A percentile compares a stretch with the other conserved stretches of the same genome.
Conservation (phyloP, 1,284 basidiomycete species). For the Irpex lacteus region DNA sequence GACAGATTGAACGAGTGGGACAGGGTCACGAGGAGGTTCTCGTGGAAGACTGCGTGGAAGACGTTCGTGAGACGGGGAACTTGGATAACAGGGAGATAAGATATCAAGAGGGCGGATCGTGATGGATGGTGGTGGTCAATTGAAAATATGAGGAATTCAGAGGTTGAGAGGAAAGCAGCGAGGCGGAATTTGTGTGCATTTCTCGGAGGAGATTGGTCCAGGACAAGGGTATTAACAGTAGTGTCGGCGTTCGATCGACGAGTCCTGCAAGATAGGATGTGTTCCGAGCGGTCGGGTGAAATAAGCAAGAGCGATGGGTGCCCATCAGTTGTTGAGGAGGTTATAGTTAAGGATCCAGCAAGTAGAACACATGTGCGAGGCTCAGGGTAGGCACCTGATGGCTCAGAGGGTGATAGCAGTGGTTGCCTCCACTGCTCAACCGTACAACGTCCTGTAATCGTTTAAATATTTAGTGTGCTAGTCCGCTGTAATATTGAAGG, state of each 20-base stretch:
- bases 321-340: constrained; percentile 29
- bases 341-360: constrained; percentile 39
- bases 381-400: not conserved
- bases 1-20: constrained; percentile 64
- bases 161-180: constrained; percentile 61
- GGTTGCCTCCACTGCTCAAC: constrained; percentile 34
- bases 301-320: constrained; percentile 25
- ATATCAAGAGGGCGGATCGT: constrained; percentile 39
- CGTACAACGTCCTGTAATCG: constrained; percentile 46
- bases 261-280: constrained; percentile 29
- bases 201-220: constrained; percentile 65
- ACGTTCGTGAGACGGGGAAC: constrained; percentile 43
- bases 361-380: constrained; percentile 35
- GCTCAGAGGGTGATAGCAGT: not conserved
- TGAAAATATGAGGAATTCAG: constrained; percentile 59
- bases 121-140: constrained; percentile 45
- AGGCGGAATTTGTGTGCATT: constrained; percentile 41
- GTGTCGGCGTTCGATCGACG: constrained; percentile 21
- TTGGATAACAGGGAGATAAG: constrained; percentile 45
- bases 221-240: constrained; percentile 56
- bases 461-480: constrained; percentile 22
- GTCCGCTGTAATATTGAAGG: not conserved
- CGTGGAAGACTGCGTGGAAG: constrained; percentile 69
- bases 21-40: constrained; percentile 70
- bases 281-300: constrained; percentile 26